phyloP scores from a whole-genome alignment of 148 eudicot species.

The Nepenthes mirabilis region DNA sequence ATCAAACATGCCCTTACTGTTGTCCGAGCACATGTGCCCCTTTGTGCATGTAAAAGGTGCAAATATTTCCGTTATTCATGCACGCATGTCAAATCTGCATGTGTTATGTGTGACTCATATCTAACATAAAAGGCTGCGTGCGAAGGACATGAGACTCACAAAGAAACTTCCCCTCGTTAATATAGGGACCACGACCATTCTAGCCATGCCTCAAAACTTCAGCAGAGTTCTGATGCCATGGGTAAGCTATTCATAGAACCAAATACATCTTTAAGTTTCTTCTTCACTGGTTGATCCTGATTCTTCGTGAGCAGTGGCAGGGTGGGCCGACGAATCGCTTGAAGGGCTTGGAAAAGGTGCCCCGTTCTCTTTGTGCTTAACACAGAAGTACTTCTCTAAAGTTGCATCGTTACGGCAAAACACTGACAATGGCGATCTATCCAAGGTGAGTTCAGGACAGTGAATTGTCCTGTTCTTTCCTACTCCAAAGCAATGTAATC shows the following conservation, averaged over 20 bases:
- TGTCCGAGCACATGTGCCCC: no score
- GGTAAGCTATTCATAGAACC: constrained; percentile 18
- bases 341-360: constrained; percentile 68
- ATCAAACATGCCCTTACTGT: no score
- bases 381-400: constrained; percentile 53
- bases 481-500: background rate
- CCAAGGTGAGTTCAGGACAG: constrained; percentile 29
- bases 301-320: constrained; percentile 41
- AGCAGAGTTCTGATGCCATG: constrained; percentile 43
- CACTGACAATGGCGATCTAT: constrained; percentile 29
- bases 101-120: no score
- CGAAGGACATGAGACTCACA: no score
- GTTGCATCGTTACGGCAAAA: constrained; percentile 45
- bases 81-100: no score
- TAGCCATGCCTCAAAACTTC: constrained; percentile 13
- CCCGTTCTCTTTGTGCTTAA: constrained; percentile 61
- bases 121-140: no score
- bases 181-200: no score
- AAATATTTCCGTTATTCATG: no score
- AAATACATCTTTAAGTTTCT: background rate
- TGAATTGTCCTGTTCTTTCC: background rate
- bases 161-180: no score
- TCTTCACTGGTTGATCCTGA: background rate
- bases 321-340: constrained; percentile 78
- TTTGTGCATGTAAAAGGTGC: no score